A percentile compares a stretch with the other conserved stretches of the same genome.
Conservation (phyloP, 2,329 filamentous ascomycete genomes). For the Cercospora canescens region DNA sequence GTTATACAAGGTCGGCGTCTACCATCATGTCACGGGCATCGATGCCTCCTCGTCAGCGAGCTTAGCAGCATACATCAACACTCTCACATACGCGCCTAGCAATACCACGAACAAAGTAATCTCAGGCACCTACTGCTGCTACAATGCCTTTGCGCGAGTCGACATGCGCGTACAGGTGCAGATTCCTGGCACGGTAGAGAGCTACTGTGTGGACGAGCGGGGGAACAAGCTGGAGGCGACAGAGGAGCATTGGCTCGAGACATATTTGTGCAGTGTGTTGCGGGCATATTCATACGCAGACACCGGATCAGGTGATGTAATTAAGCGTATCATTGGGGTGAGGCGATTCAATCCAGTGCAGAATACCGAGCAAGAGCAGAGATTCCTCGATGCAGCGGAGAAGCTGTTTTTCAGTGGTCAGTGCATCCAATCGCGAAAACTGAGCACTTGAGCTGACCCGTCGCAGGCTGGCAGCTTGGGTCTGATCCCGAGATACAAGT, state of each 20-base stretch:
- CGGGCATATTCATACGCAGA: conserved; percentile 96
- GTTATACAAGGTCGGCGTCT: conserved; percentile 72
- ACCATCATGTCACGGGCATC: conserved; percentile 96
- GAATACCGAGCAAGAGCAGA: conserved; percentile 96
- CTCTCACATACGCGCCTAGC: conserved; percentile 84
- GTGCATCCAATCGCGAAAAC: not conserved
- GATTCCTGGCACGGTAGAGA: conserved; percentile 93
- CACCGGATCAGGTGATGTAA: conserved; percentile 88
- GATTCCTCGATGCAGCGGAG: conserved; percentile 91
- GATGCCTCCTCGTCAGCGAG: conserved; percentile 97
- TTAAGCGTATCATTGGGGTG: conserved; percentile 96
- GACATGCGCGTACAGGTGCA: conserved; percentile 99
- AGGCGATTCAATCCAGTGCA: conserved; percentile 96
- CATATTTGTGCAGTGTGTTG: conserved; percentile 91
- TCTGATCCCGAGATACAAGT: conserved; percentile 98
- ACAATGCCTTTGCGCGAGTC: conserved; percentile 97
- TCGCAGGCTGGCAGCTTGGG: conserved; percentile 83
- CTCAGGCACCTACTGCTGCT: conserved; percentile 95
- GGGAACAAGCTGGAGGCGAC: conserved; percentile 92
- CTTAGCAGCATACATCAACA: conserved; percentile 97
- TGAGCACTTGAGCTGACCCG: conserved; percentile 6
- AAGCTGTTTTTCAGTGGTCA: conserved; percentile 89
- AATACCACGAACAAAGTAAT: conserved; percentile 87
- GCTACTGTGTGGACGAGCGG: conserved; percentile 95
- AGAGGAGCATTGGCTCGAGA: conserved; percentile 94